Evolutionary conservation across 208 protist species (phyloP).

Genomic region (Acanthamoeba lenticulata): DNA sequence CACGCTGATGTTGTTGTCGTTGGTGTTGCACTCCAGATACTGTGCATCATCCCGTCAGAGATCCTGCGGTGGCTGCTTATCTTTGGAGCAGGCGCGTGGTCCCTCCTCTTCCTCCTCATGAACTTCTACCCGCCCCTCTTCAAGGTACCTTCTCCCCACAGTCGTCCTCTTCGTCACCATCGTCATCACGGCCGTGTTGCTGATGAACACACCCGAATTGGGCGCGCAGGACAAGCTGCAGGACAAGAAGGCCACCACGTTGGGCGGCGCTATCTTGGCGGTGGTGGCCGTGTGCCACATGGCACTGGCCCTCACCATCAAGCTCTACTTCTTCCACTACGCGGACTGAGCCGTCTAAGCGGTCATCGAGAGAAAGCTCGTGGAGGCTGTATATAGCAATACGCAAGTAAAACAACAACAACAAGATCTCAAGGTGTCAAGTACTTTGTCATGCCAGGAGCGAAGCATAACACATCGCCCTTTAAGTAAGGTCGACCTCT

Average conservation of each 20-base stretch:
- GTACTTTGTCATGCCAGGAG: too few species aligned
- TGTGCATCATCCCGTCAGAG: constrained; percentile 46
- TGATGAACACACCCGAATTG: too few species aligned
- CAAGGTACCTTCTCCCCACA: background rate
- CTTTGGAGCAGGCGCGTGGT: background rate
- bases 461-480: too few species aligned
- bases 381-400: too few species aligned
- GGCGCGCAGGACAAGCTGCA: background rate
- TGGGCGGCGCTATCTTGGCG: background rate
- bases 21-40: background rate
- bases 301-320: constrained; percentile 37
- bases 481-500: too few species aligned
- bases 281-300: background rate
- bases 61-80: constrained; percentile 5
- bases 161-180: background rate
- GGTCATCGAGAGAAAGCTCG: too few species aligned
- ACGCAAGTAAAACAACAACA: too few species aligned
- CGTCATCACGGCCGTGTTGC: background rate
- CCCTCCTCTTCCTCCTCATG: constrained; percentile 41
- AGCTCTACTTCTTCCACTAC: constrained; percentile 67
- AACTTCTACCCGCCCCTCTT: constrained; percentile 36
- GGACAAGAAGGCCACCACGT: background rate
- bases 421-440: too few species aligned
- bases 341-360: background rate
- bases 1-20: background rate